These are phyloP conservation scores for Penicillium herquei DNA, from an alignment of 495 filamentous ascomycete species.

Conservation along the genomic window DNA sequence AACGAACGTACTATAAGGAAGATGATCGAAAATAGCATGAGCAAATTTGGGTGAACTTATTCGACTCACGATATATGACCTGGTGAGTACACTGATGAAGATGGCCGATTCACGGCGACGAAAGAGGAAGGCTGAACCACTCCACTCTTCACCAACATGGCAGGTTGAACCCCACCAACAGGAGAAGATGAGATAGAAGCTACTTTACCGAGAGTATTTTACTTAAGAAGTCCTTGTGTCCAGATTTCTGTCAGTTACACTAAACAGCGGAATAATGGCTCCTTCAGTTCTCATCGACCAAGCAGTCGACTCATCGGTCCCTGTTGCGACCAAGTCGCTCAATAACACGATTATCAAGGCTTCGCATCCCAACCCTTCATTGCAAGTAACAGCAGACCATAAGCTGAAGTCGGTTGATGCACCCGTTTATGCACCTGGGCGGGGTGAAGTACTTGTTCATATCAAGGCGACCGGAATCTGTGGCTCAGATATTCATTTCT, in stretches of 20 bases:
- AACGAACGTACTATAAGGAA: no score
- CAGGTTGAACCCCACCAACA: neutral
- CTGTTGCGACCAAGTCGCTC: constrained; percentile 8
- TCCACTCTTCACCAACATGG: neutral
- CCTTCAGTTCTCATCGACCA: constrained; percentile 17
- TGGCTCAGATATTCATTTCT: constrained; percentile 73
- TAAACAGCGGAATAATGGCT: constrained; percentile 7
- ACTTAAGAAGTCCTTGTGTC: neutral
- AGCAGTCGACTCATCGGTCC: neutral
- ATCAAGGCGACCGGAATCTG: constrained; percentile 53
- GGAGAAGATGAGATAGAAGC: neutral
- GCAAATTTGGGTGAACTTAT: no score
- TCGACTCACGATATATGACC: no score
- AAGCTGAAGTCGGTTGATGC: constrained; percentile 49
- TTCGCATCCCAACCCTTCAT: constrained; percentile 49
- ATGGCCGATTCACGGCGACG: neutral
- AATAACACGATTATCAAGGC: constrained; percentile 11
- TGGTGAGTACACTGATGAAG: no score
- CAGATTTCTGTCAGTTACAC: no score
- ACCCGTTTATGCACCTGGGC: constrained; percentile 46
- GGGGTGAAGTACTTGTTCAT: constrained; percentile 49
- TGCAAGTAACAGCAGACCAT: constrained; percentile 57
- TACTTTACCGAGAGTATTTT: neutral
- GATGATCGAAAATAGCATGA: no score
- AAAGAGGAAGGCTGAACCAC: neutral